Evolutionary conservation across 192 early-diverging fungal species (phyloP).

Genomic region (Podila verticillata): DNA sequence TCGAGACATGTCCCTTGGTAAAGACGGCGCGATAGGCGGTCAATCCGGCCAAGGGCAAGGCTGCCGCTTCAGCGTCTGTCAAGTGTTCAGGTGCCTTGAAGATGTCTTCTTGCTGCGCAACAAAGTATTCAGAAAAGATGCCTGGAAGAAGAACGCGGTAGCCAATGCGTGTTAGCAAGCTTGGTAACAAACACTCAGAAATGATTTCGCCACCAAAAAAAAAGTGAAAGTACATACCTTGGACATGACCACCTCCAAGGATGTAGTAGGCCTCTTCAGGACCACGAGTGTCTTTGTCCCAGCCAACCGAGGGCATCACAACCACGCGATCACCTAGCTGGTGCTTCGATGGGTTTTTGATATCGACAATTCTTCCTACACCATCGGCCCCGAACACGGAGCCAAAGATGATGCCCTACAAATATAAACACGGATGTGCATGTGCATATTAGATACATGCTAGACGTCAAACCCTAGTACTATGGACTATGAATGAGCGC

Average conservation of each 20-base stretch:
- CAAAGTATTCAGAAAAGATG: slow-evolving; percentile 66
- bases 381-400: slow-evolving; percentile 69
- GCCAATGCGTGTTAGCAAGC: neutral
- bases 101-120: slow-evolving; percentile 55
- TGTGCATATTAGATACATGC: neutral
- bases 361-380: slow-evolving; percentile 57
- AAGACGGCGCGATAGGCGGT: slow-evolving; percentile 71
- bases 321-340: slow-evolving; percentile 54
- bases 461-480: neutral
- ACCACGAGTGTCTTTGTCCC: slow-evolving; percentile 58
- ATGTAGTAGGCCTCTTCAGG: slow-evolving; percentile 64
- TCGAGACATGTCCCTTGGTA: slow-evolving; percentile 63
- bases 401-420: slow-evolving; percentile 51
- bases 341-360: slow-evolving; percentile 29
- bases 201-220: slow-evolving; percentile 12
- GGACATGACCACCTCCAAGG: slow-evolving; percentile 42
- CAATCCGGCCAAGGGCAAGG: slow-evolving; percentile 74
- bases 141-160: slow-evolving; percentile 41
- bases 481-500: neutral
- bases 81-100: slow-evolving; percentile 67
- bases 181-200: neutral
- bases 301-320: slow-evolving; percentile 64
- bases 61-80: slow-evolving; percentile 68
- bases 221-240: slow-evolving; percentile 14
- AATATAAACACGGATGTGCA: neutral